Evolutionary conservation across 164 flowering plant species (phyloP).

Genomic region (Tinospora cordifolia): DNA sequence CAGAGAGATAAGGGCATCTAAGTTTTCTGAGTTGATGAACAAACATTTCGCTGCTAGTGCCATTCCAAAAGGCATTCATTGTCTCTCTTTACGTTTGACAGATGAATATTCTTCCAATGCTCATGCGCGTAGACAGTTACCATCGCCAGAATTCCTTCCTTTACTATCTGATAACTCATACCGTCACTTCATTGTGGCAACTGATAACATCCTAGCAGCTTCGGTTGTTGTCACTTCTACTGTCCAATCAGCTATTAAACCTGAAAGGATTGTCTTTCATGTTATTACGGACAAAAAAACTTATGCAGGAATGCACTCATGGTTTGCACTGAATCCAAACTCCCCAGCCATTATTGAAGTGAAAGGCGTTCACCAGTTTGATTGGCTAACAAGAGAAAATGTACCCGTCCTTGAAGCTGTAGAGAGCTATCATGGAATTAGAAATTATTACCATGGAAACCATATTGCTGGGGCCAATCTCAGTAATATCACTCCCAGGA

Average conservation of each 20-base stretch:
- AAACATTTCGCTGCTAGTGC: slow-evolving; percentile 94
- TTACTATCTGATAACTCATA: slow-evolving; percentile 78
- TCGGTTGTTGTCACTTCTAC: slow-evolving; percentile 89
- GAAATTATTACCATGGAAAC: slow-evolving; percentile 86
- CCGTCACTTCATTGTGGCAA: slow-evolving; percentile 74
- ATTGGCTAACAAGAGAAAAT: slow-evolving; percentile 92
- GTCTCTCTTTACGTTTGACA: slow-evolving; percentile 86
- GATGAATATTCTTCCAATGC: slow-evolving; percentile 98
- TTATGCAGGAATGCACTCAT: slow-evolving; percentile 98
- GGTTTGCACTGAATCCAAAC: slow-evolving; percentile 92
- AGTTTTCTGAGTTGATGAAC: slow-evolving; percentile 80
- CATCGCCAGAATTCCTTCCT: slow-evolving; percentile 90
- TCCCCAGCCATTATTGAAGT: slow-evolving; percentile 88
- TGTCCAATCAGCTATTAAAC: slow-evolving; percentile 59
- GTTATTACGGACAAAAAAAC: slow-evolving; percentile 98
- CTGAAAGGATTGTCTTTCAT: slow-evolving; percentile 86
- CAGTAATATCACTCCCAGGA: slow-evolving; percentile 65
- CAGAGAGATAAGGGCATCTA: slow-evolving; percentile 68
- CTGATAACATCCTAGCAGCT: slow-evolving; percentile 96
- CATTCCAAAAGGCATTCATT: slow-evolving; percentile 85
- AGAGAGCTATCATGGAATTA: slow-evolving; percentile 64
- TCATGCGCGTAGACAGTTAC: slow-evolving; percentile 87
- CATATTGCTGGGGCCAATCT: slow-evolving; percentile 75
- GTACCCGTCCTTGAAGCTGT: slow-evolving; percentile 98
- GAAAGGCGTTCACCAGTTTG: slow-evolving; percentile 93